A percentile compares a stretch with the other conserved stretches of the same genome.
Evolutionary conservation across 495 filamentous ascomycete genomes (phyloP).

Genomic region (Xylaria scruposa): DNA sequence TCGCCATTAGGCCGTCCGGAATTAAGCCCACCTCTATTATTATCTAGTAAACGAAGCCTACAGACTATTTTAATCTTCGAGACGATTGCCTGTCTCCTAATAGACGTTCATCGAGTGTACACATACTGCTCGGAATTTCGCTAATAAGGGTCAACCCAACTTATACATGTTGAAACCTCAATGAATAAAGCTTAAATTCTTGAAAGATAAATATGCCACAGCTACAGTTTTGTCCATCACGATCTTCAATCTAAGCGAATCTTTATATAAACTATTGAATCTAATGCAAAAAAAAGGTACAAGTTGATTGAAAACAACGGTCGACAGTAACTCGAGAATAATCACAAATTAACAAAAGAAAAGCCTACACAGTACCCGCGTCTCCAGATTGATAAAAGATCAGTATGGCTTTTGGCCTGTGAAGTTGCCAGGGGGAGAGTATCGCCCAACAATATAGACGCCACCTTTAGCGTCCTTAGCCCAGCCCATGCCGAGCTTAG

Average conservation of each 20-base stretch:
- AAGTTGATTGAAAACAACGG: neutral
- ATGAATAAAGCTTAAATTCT: neutral
- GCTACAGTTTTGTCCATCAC: neutral
- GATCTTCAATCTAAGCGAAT: neutral
- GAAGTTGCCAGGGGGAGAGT: constrained; percentile 46
- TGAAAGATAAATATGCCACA: neutral
- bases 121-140: neutral
- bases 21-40: no score
- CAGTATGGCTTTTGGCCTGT: constrained; percentile 44
- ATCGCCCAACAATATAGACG: constrained; percentile 49
- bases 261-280: neutral
- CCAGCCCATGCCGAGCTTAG: constrained; percentile 44
- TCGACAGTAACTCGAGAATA: neutral
- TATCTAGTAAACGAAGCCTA: no score
- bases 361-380: neutral
- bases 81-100: no score
- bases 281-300: neutral
- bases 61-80: no score
- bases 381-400: constrained; percentile 6
- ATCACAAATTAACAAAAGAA: neutral
- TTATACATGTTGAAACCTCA: neutral
- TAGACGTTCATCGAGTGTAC: no score
- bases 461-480: constrained; percentile 41
- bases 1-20: no score
- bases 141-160: neutral